phyloP scores from a whole-genome alignment of 129 eudicot genomes.

The Flaveria brownii region DNA sequence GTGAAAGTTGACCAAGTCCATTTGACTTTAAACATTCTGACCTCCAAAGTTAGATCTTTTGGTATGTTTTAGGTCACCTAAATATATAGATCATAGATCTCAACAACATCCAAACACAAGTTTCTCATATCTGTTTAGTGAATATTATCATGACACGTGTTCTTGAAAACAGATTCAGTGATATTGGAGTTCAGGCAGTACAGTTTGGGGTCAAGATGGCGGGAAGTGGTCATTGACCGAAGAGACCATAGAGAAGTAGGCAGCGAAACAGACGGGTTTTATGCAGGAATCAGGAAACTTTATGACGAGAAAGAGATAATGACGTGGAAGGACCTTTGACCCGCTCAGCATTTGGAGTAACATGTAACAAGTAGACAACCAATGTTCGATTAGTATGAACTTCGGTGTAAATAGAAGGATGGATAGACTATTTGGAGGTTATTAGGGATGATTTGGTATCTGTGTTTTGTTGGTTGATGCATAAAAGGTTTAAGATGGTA shows the following conservation, averaged over 20 bases:
- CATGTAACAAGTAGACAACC: background rate
- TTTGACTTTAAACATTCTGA: conserved; percentile 18
- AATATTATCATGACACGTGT: conserved; percentile 4
- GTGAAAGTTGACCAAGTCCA: conserved; percentile 21
- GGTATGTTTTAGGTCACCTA: conserved; percentile 20
- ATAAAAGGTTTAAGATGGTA: conserved; percentile 8
- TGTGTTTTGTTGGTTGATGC: conserved; percentile 30
- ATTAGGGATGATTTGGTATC: conserved; percentile 29
- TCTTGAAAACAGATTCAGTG: conserved; percentile 43
- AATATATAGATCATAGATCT: background rate
- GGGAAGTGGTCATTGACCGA: conserved; percentile 56
- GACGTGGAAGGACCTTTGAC: conserved; percentile 71
- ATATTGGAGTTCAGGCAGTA: conserved; percentile 84
- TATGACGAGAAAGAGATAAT: conserved; percentile 52
- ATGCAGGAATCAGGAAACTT: conserved; percentile 88
- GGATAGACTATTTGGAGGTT: conserved; percentile 20
- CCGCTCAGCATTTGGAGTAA: conserved; percentile 43
- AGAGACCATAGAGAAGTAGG: conserved; percentile 78
- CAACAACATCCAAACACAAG: background rate
- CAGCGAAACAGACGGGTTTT: conserved; percentile 62
- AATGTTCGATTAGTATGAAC: conserved; percentile 6
- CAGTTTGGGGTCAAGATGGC: conserved; percentile 66
- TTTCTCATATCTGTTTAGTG: background rate
- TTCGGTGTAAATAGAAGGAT: conserved; percentile 39
- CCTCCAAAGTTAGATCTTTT: conserved; percentile 16